Evolutionary conservation across 2,329 filamentous ascomycete genomes (phyloP).

Genomic region (Neonectria coccinea): DNA sequence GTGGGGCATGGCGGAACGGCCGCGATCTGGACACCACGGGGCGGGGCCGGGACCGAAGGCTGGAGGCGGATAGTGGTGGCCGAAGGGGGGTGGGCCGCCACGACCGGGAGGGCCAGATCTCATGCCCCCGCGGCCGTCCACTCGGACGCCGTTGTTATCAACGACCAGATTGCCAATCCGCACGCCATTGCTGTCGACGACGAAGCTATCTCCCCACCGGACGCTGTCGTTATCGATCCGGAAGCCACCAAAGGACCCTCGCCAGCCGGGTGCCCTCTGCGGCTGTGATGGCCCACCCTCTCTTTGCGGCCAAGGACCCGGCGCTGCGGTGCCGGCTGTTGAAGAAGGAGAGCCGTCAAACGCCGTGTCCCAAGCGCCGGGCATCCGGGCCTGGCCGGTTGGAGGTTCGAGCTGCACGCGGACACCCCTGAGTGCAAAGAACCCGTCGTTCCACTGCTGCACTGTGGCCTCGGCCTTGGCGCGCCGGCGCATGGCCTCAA

Average conservation of each 20-base stretch:
- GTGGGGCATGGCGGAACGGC: constrained; percentile 28
- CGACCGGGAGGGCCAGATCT: constrained; percentile 10
- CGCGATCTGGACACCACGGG: constrained; percentile 22
- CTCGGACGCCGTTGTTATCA: constrained; percentile 55
- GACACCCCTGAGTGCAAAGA: constrained; percentile 65
- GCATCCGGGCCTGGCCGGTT: constrained; percentile 38
- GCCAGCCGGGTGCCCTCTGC: constrained; percentile 26
- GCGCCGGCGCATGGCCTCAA: constrained; percentile 40
- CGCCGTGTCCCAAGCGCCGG: constrained; percentile 41
- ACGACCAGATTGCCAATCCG: constrained; percentile 59
- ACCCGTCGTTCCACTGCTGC: constrained; percentile 67
- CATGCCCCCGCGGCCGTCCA: constrained; percentile 23
- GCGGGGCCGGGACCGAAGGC: constrained; percentile 26
- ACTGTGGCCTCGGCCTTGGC: constrained; percentile 56
- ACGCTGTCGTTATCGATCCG: constrained; percentile 58
- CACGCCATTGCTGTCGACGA: constrained; percentile 59
- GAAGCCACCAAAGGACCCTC: constrained; percentile 49
- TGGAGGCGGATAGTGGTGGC: constrained; percentile 13
- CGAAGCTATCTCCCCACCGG: constrained; percentile 56
- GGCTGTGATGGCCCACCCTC: constrained; percentile 24
- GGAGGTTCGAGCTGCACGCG: constrained; percentile 51
- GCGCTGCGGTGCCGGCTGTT: constrained; percentile 11
- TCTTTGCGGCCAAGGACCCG: constrained; percentile 30
- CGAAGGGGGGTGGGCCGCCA: constrained; percentile 16
- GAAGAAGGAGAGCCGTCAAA: constrained; percentile 37